phyloP scores from a whole-genome alignment of 176 grass and related monocot species.

The Rhynchospora tenuis region DNA sequence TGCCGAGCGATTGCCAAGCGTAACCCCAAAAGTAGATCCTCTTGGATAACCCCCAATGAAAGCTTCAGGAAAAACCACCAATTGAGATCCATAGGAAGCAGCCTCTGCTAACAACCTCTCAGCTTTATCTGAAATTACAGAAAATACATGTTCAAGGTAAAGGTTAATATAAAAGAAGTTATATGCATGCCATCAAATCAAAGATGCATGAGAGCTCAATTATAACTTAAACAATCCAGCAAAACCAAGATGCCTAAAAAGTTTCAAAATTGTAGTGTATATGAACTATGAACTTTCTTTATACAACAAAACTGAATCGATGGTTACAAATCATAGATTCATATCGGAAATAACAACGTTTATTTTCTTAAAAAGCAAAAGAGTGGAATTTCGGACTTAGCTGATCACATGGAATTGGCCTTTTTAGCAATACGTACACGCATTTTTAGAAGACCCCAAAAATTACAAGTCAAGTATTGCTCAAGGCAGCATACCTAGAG shows the following conservation, averaged over 20 bases:
- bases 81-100: conserved; percentile 65
- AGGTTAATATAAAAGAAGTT: background rate
- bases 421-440: background rate
- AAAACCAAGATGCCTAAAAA: background rate
- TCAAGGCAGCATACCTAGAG: conserved; percentile 22
- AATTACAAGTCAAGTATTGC: background rate
- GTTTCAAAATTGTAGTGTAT: background rate
- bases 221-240: background rate
- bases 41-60: conserved; percentile 90
- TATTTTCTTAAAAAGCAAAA: background rate
- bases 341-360: background rate
- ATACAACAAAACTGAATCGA: background rate
- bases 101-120: conserved; percentile 81
- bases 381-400: background rate
- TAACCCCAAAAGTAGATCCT: conserved; percentile 76
- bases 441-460: background rate
- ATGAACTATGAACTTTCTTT: background rate
- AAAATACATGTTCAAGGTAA: background rate
- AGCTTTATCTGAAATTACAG: conserved; percentile 52
- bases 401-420: background rate
- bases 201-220: background rate
- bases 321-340: background rate
- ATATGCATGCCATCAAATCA: background rate
- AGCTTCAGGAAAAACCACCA: conserved; percentile 86
- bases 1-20: conserved; percentile 56